Base-by-base conservation (phyloP, 225 moss, liverwort and hornwort genomes). In the Marchantia paleacea region DNA sequence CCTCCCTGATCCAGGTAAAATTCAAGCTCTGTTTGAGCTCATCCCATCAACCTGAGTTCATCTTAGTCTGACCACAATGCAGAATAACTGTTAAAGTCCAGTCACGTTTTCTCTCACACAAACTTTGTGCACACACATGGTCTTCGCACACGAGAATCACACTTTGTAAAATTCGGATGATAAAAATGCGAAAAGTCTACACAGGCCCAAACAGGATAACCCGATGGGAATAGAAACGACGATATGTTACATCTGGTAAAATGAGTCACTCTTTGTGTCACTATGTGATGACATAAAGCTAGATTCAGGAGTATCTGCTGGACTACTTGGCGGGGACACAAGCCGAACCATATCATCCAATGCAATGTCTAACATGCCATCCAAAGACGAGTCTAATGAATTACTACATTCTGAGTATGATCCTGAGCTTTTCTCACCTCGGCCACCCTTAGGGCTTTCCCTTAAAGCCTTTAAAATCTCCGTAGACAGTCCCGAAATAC, bases 351-450 rank as follows among this genome's bases (percentile, higher is more conserved):
- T 69, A 69, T 87, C 87, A 75, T 82, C 84, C 78, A 87, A 78
- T 12, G 85, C 78, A 74, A 80, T 83, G 69, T 82, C 80, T 80
- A 87, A 81, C 53, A 87, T 77, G 51, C 55, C 82, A 65, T 87
- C 87, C 30, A 87, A 83, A 49, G 87, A 83, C 19, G 87, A 85
- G 78, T 80, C 87, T 14, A 78, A 69, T 30, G 87, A 87, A n/a
- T 70, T 72, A 69, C 87, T 84, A 26, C 84, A 84, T 24, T 74
- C 87, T 20, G 84, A 80, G 8, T 47, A 72, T 62, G 82, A 78
- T 58, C 78, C 66, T 18, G 61, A 80, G 60, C 64, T 53, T 63
- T 80, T 82, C 57, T 82, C 81, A 63, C 72, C 70, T 69, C 77
- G 55, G 15, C 39, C 73, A 8, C 67, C 76, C 77, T 73, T n/a